phyloP scores from a whole-genome alignment of 108 stramenopile genomes.

The Cyclotella atomus region DNA sequence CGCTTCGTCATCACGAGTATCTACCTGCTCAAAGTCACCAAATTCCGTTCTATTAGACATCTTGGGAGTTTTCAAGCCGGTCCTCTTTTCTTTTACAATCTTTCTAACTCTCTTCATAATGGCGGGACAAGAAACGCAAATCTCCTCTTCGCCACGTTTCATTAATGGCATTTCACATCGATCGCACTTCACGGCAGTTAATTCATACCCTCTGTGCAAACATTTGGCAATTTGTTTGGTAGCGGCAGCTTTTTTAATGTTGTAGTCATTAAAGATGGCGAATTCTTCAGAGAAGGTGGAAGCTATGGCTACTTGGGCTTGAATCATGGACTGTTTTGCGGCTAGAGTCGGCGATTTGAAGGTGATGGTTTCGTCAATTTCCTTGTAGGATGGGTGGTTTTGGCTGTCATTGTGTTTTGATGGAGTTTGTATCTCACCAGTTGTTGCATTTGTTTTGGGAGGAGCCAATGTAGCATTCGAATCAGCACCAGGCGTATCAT shows the following conservation, averaged over 20 bases:
- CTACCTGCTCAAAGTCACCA: neutral
- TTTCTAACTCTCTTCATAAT: constrained; percentile 30
- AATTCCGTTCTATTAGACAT: neutral
- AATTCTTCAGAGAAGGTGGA: constrained; percentile 46
- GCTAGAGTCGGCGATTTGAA: constrained; percentile 3
- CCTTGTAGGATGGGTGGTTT: neutral
- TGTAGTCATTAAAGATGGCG: constrained; percentile 38
- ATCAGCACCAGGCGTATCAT: neutral
- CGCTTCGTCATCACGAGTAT: neutral
- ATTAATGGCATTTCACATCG: constrained; percentile 50
- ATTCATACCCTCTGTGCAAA: constrained; percentile 30
- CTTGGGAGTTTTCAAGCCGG: constrained; percentile 2
- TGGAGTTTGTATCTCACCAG: neutral
- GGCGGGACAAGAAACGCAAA: constrained; percentile 44
- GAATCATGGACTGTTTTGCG: neutral
- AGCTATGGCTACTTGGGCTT: neutral
- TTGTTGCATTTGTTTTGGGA: neutral
- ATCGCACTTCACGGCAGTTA: constrained; percentile 29
- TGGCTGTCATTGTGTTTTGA: neutral
- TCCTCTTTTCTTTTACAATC: constrained; percentile 37
- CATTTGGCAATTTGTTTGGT: constrained; percentile 45
- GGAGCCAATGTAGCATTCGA: neutral
- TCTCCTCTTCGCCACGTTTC: constrained; percentile 8
- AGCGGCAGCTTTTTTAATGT: constrained; percentile 34
- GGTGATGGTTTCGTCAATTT: constrained; percentile 2